Evolutionary conservation across 1,284 basidiomycete genomes (phyloP).

Genomic region (Filobasidium uniguttulatum): DNA sequence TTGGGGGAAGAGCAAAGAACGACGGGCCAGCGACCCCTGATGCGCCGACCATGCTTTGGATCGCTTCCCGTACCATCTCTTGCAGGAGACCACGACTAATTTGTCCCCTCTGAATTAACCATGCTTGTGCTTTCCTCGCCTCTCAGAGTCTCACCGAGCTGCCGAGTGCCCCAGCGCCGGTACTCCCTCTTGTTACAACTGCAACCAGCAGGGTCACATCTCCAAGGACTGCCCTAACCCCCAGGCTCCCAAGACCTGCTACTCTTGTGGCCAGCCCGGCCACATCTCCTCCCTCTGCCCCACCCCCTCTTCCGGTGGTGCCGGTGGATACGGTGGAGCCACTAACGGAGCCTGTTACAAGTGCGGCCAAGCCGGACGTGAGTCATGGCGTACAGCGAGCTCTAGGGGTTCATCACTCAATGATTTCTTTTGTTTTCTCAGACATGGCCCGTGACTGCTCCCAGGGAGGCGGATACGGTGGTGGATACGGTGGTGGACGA

Average conservation of each 20-base stretch:
- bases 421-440: background rate
- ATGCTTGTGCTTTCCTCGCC: background rate
- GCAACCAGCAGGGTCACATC: constrained; percentile 15
- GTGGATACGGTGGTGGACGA: background rate
- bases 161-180: constrained; percentile 18
- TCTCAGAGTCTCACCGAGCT: constrained; percentile 14
- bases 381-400: background rate
- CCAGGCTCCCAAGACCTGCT: constrained; percentile 19
- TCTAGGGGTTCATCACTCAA: background rate
- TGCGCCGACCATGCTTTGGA: background rate
- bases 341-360: constrained; percentile 15
- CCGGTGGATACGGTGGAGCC: constrained; percentile 11
- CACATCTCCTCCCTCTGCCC: constrained; percentile 21
- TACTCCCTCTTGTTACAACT: constrained; percentile 21
- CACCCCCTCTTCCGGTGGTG: constrained; percentile 12
- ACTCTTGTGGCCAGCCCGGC: constrained; percentile 20
- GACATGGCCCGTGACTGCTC: constrained; percentile 17
- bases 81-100: background rate
- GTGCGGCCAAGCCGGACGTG: constrained; percentile 15
- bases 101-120: background rate
- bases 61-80: background rate
- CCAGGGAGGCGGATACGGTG: constrained; percentile 8
- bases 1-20: background rate
- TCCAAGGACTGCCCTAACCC: constrained; percentile 15
- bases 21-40: background rate